Base-by-base conservation (phyloP, 108 stramenopile species). In the Nitzschia putrida region DNA sequence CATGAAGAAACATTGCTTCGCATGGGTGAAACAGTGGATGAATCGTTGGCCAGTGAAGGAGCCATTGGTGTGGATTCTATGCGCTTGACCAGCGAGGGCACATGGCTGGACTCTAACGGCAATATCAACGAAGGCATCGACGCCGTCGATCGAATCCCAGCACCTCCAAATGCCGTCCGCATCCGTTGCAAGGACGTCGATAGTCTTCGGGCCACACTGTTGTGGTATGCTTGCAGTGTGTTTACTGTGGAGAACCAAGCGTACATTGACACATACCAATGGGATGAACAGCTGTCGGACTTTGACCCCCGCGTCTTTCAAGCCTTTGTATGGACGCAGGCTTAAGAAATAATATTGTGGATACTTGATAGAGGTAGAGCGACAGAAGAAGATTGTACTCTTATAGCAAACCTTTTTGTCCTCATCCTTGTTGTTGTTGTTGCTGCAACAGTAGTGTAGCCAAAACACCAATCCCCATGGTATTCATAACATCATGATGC, bases 271-370 rank as follows among this genome's bases (percentile, higher is more conserved):
- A 47, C 40, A 5, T 88, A 88, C 72, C 73, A 80, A 43, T 95
- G 91, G 91, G 85, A 91, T 66, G 94, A 92, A 43, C 77, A 50
- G 12, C 76, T 88, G 79, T 78, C 88, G 26, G 94, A 91, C 68
- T 88, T 92, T 74, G 94, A 95, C 60, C 94, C 94, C 24, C 79
- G 94, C 29, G 91, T 92, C 39, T 95, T 92, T 78, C 94, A 95
- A 73, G 88, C 85, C 4, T 95, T 93, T 74, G 79, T 92, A 50
- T 95, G 94, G 94, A 69, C 42, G 11, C 61, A 69, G 39, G 59
- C 55, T 6, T 16, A 49, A 49, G 3, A 44, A 13, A 44, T 11
- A 49, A 2, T 49, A 3, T 49, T 16, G 2, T 49, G 14, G 3
- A 18, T 49, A 18, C 47, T 49, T 2, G 47, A 18, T 1, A 49